Evolutionary conservation across 805 yeast species (phyloP), one percentile per base, ranked within the genome.

Genomic region (Cyberlindnera subsufficiens): DNA sequence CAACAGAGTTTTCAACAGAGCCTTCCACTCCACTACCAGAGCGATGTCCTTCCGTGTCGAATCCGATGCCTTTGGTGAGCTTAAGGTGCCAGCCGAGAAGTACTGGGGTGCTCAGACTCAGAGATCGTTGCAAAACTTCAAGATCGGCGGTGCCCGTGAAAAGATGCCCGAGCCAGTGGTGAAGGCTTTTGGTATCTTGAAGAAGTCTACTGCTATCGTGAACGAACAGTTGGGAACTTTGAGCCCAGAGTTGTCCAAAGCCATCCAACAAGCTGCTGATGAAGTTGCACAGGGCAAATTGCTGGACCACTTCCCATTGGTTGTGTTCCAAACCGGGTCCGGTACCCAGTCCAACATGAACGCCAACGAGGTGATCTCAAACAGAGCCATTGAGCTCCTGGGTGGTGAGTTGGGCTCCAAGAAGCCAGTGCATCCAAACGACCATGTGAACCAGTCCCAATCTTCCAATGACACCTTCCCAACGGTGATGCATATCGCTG

Each of bases 61-160:
- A 66, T 75, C 88, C 45, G 99, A 91, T 69, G 98, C 98, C 40
- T 93, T 91, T 60, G 99, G 99, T 55, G 96, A 87, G 63, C 85
- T 93, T 60, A 88, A 89, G 63, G 99, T 91, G 40, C 89, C 86
- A 46, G 70, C 78, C 50, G 76, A 86, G 57, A 81, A 78, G 65
- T 91, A 91, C 75, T 91, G 96, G 91, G 99, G 99, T 47, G 98
- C 98, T 36, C 99, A 93, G 71, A 93, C 99, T 49, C 90, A 86
- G 60, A 80, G 98, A 69, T 90, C 98, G 17, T 75, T 80, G 54
- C 83, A 81, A 68, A 93, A 93, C 77, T 93, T 93, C 76, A 86
- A 89, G 68, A 93, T 93, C 59, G 99, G 99, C 52, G 97, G 97
- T 45, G 74, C 76, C 15, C 79, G 89, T 54, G 98, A 93, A 63